Conservation (phyloP, 164 flowering plant species). For the Santalum album region DNA sequence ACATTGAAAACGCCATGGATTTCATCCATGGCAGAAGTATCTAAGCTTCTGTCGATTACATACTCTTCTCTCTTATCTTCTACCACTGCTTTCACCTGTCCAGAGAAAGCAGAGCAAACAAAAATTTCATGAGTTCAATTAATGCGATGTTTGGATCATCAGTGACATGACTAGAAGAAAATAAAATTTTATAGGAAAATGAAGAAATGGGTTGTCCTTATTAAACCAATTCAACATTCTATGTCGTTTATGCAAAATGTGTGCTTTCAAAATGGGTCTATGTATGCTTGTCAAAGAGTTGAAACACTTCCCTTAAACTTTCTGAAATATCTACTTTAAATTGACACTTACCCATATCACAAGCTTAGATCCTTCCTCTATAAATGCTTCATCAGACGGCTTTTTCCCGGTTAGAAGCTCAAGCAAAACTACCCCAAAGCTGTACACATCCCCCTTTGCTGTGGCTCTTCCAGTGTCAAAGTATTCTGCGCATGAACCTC, state of each 20-base stretch:
- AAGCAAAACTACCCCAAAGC: slow-evolving; percentile 84
- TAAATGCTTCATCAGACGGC: slow-evolving; percentile 74
- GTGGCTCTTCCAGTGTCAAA: slow-evolving; percentile 93
- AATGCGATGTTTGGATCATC: too few species aligned
- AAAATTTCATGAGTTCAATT: neutral
- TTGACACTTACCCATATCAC: slow-evolving; percentile 76
- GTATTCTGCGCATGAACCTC: slow-evolving; percentile 49
- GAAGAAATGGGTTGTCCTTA: too few species aligned
- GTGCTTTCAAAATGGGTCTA: too few species aligned
- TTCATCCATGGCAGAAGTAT: slow-evolving; percentile 29
- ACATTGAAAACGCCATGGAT: slow-evolving; percentile 48
- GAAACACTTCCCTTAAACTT: too few species aligned
- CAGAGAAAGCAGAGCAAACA: neutral
- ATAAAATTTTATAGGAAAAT: too few species aligned
- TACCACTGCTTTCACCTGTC: slow-evolving; percentile 75
- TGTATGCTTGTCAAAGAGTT: too few species aligned
- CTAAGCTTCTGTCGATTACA: slow-evolving; percentile 51
- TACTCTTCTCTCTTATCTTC: slow-evolving; percentile 58
- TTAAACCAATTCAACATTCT: too few species aligned
- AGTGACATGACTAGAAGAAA: too few species aligned
- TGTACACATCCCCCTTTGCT: slow-evolving; percentile 89
- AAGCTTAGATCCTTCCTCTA: slow-evolving; percentile 83
- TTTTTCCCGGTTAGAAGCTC: slow-evolving; percentile 86
- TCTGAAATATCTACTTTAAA: too few species aligned
- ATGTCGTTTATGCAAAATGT: too few species aligned